Evolutionary conservation across 345 rosid species (phyloP).

Genomic region (Melaleuca alternifolia): DNA sequence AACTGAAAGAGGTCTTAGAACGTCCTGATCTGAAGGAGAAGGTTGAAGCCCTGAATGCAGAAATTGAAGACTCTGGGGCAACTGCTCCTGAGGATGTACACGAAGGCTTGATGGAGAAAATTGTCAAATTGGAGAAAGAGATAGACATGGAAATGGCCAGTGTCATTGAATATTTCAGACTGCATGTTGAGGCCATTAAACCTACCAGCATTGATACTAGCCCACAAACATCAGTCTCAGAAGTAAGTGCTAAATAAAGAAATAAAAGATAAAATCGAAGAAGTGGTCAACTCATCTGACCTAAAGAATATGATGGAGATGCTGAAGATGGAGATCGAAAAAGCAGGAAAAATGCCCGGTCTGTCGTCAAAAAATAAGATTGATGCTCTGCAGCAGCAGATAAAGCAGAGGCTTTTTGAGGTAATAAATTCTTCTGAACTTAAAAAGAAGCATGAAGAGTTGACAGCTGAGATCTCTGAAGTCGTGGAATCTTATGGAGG

Average conservation of each 20-base stretch:
- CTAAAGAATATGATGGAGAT: conserved; percentile 49
- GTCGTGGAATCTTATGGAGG: conserved; percentile 20
- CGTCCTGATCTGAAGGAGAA: conserved; percentile 55
- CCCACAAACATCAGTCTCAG: conserved; percentile 19
- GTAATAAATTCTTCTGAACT: conserved; percentile 44
- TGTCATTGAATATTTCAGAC: conserved; percentile 44
- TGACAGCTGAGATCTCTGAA: conserved; percentile 34
- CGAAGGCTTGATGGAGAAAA: conserved; percentile 41
- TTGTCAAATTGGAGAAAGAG: conserved; percentile 35
- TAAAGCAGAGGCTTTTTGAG: conserved; percentile 45
- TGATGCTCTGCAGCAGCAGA: conserved; percentile 48
- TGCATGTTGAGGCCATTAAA: conserved; percentile 36
- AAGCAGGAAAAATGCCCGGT: conserved; percentile 43
- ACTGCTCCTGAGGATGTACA: conserved; percentile 46
- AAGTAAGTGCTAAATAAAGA: conserved; percentile 35
- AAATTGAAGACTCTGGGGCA: conserved; percentile 33
- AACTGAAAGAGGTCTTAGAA: conserved; percentile 45
- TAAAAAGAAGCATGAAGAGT: conserved; percentile 42
- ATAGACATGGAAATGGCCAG: conserved; percentile 40
- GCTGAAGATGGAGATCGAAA: conserved; percentile 23
- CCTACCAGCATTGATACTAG: conserved; percentile 17
- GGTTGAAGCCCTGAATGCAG: conserved; percentile 50
- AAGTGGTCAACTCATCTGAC: conserved; percentile 37
- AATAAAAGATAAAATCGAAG: conserved; percentile 44
- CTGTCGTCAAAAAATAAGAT: conserved; percentile 31